Conservation (phyloP, 2,329 filamentous ascomycete species). For the Fusarium graminum region DNA sequence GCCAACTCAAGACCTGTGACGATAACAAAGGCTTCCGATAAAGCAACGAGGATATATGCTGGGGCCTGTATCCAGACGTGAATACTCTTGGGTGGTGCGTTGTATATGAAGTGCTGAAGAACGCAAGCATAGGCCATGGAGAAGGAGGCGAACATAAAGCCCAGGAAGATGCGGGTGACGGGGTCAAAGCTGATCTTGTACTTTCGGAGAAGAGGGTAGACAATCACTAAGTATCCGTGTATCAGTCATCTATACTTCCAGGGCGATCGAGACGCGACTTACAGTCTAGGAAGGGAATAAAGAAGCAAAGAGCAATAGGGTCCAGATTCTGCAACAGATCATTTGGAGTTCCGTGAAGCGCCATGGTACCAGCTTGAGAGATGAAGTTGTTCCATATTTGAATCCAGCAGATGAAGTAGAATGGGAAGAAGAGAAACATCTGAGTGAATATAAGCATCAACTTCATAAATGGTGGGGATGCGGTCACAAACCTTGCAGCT, state of each 20-base stretch:
- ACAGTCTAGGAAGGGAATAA: slow-evolving; percentile 13
- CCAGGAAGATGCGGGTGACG: background rate
- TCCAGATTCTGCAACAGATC: slow-evolving; percentile 10
- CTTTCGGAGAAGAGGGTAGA: background rate
- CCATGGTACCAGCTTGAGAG: slow-evolving; percentile 11
- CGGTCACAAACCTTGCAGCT: slow-evolving; percentile 7
- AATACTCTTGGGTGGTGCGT: slow-evolving; percentile 8
- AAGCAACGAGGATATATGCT: background rate
- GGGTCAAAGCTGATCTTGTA: slow-evolving; percentile 16
- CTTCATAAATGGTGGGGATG: background rate
- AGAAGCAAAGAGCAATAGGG: slow-evolving; percentile 2
- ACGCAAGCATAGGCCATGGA: slow-evolving; percentile 15
- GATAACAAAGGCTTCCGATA: slow-evolving; percentile 8
- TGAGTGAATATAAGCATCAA: accelerated
- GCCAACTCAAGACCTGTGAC: slow-evolving; percentile 16
- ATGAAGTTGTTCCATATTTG: slow-evolving; percentile 24
- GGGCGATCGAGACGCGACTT: background rate
- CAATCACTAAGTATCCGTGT: background rate
- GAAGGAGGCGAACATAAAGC: slow-evolving; percentile 14
- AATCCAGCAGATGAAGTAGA: slow-evolving; percentile 21
- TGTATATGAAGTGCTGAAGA: slow-evolving; percentile 10
- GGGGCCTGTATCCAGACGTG: slow-evolving; percentile 14
- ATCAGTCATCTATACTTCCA: background rate
- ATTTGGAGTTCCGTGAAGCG: slow-evolving; percentile 7
- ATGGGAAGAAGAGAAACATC: slow-evolving; percentile 19